These are phyloP conservation scores for Patellaria atrata DNA, from an alignment of 495 filamentous ascomycete species.

Conservation along the genomic window DNA sequence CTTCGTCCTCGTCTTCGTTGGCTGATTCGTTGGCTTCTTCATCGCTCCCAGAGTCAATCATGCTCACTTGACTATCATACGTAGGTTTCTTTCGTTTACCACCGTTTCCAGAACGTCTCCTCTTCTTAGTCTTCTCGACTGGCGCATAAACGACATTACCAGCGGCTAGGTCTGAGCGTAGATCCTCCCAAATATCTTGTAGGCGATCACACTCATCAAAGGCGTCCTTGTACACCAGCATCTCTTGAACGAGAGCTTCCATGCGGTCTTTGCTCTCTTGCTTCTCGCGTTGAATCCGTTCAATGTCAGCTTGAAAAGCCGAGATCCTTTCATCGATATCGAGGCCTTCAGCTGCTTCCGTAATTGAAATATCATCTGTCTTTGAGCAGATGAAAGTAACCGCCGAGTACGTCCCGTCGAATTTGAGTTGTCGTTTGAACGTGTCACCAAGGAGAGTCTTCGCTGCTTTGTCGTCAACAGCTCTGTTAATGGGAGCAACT, in stretches of 20 bases:
- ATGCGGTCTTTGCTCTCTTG: conserved; percentile 25
- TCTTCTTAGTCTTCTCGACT: conserved; percentile 20
- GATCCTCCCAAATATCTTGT: conserved; percentile 33
- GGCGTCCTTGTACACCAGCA: conserved; percentile 22
- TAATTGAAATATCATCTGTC: conserved; percentile 48
- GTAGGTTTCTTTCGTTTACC: conserved; percentile 9
- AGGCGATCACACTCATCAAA: conserved; percentile 29
- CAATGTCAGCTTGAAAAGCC: conserved; percentile 23
- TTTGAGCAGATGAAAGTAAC: conserved; percentile 57
- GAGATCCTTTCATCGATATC: conserved; percentile 27
- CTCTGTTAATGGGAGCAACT: conserved; percentile 49
- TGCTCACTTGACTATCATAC: too few relatives aligned
- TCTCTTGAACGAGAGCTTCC: too few relatives aligned
- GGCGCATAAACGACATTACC: conserved; percentile 40
- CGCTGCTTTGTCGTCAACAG: conserved; percentile 52
- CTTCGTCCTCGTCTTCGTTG: conserved; percentile 18
- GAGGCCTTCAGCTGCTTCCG: conserved; percentile 34
- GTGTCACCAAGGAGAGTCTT: conserved; percentile 43
- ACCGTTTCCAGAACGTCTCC: conserved; percentile 22
- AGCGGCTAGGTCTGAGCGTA: conserved; percentile 29
- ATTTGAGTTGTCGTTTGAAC: conserved; percentile 50
- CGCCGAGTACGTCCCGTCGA: conserved; percentile 35
- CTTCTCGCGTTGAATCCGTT: too few relatives aligned
- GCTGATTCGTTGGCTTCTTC: conserved; percentile 14
- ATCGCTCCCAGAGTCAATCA: conserved; percentile 8